phyloP scores from a whole-genome alignment of 495 filamentous ascomycete species.

The Talaromyces borbonicus region DNA sequence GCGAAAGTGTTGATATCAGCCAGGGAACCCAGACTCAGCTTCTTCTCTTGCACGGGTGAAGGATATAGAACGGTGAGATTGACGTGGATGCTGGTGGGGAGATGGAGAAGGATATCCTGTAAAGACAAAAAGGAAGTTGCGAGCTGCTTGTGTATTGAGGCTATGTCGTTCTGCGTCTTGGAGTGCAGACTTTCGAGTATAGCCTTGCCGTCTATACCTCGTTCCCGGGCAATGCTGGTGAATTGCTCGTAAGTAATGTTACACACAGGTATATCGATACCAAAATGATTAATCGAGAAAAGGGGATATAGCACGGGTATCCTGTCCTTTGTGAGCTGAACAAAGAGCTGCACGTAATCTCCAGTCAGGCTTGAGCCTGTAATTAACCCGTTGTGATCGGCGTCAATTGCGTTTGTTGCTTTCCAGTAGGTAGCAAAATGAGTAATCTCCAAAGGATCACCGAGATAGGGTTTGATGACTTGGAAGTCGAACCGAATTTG shows the following conservation, averaged over 20 bases:
- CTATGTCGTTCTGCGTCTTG: constrained; percentile 44
- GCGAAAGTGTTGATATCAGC: constrained; percentile 80
- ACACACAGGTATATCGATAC: constrained; percentile 70
- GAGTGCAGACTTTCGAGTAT: constrained; percentile 38
- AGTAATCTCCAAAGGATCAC: constrained; percentile 89
- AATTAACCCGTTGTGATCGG: constrained; percentile 72
- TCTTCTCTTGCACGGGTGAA: constrained; percentile 56
- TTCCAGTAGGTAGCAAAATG: constrained; percentile 99
- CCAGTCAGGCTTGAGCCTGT: constrained; percentile 92
- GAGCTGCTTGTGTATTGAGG: constrained; percentile 56
- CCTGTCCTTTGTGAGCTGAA: constrained; percentile 81
- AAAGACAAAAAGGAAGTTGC: constrained; percentile 67
- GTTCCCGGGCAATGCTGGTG: constrained; percentile 48
- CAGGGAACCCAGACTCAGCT: constrained; percentile 55
- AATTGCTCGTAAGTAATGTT: constrained; percentile 69
- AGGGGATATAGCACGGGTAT: constrained; percentile 77
- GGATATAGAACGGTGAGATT: constrained; percentile 85
- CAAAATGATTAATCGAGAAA: constrained; percentile 69
- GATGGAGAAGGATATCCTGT: constrained; percentile 56
- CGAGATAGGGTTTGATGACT: constrained; percentile 91
- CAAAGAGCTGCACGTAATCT: constrained; percentile 82
- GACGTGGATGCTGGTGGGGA: constrained; percentile 70
- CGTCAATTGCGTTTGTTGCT: constrained; percentile 83
- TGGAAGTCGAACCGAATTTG: constrained; percentile 89
- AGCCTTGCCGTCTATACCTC: constrained; percentile 24